Base-by-base conservation (phyloP, 169 alveolate genomes). In the Eimeria acervulina region DNA sequence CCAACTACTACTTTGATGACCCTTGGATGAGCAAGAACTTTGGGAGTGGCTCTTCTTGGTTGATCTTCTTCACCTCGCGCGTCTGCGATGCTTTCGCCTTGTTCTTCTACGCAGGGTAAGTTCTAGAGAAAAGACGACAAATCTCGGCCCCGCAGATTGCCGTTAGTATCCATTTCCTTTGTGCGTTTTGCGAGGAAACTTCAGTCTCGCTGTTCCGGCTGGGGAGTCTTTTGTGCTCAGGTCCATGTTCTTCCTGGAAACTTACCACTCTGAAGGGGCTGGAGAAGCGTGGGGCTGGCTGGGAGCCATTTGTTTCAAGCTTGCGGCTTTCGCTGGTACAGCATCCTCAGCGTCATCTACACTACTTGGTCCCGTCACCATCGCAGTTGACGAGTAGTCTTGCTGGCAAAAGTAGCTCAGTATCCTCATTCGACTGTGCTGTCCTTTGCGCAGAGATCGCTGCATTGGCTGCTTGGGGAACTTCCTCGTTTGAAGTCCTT, bases 281-380 rank as follows among this genome's bases (percentile, higher is more conserved):
- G 98, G 98, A 52, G 99, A 98, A 90, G 98, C 98, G 66, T 97
- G 99, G 98, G 99, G 99, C 28, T 98, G 99, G 99, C 96, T 98
- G 55, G 97, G 99, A 78, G 98, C 98, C 70, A 38, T 92, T 76
- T 90, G 98, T 76, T 98, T 96, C 96, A 84, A 97, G 80, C 96
- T 97, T 36, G 96, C 99, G 13, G 98, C 98, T 26, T n/a, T 90
- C 36, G 55, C 96, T 6, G 97, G 97, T 97, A 47, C n/a, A 74
- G 19, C 40, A 52, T 93, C 40, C n/a, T 44, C n/a, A 74, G 19
- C 40, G 68, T 93, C 40, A 1, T 44, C 88, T 78, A 38, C 36
- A 23, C 38, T 5, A 17, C 26, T 40, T 44, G 26, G 17, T 42
- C 8, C 28, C 38, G 3, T 74, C 15, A 40, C 85, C 15, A 31